phyloP scores from a whole-genome alignment of 371 early-diverging fungal genomes.

The Nematocida ausubeli region DNA sequence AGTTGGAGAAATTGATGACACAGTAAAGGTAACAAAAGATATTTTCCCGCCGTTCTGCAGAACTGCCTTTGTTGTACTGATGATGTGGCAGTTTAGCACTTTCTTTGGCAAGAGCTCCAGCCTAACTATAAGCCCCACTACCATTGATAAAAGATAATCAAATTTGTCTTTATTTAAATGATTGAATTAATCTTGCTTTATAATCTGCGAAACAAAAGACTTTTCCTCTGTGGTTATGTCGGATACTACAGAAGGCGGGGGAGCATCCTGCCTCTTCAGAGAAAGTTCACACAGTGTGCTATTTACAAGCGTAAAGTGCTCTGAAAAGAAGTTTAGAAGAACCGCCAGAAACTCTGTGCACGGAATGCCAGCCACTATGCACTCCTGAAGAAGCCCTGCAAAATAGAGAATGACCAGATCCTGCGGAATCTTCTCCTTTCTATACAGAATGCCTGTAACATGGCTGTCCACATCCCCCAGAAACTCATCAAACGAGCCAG shows the following conservation, averaged over 20 bases:
- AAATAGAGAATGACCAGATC: constrained; percentile 25
- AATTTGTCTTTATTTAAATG: not conserved
- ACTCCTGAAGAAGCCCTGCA: constrained; percentile 40
- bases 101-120: not conserved
- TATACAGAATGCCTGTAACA: constrained; percentile 18
- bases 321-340: constrained; percentile 47
- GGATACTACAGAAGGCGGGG: not conserved
- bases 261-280: constrained; percentile 2
- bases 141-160: not conserved
- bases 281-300: not conserved
- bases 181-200: constrained; percentile 11
- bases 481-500: constrained; percentile 30
- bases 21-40: not conserved
- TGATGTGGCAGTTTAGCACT: not conserved
- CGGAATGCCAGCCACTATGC: not conserved
- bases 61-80: not conserved
- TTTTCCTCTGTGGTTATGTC: constrained; percentile 11
- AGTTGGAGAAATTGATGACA: not conserved
- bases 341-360: not conserved
- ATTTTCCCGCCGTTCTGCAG: not conserved
- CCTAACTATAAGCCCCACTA: not conserved
- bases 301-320: constrained; percentile 38
- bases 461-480: constrained; percentile 7
- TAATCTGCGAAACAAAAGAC: constrained; percentile 54
- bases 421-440: constrained; percentile 35